Base-by-base conservation (phyloP, 116 monocot genomes). In the Papilionanthe hybrid region DNA sequence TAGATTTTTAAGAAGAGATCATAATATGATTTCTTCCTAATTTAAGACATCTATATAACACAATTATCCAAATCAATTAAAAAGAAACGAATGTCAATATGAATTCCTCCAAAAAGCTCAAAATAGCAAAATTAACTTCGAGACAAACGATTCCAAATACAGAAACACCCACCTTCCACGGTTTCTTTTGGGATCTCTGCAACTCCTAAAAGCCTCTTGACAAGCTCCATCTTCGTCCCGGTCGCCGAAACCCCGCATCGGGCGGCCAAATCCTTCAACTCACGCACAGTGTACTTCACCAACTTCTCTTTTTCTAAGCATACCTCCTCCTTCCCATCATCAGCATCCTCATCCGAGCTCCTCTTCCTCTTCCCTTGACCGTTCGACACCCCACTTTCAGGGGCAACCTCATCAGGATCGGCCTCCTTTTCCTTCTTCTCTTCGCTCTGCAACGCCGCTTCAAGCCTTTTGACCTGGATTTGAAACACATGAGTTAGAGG, bases 401-500 rank as follows among this genome's bases (percentile, higher is more conserved):
- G 8, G 0, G 5, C 44, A 55, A 19, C 57, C 19, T 42, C 44
- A 10, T 9, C 71, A 42, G 55, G n/a, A 30, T 25, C 43, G 5
- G 44, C 42, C 11, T 27, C 56, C 57, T 55, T 81, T 67, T 77
- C 78, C 60, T 53, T 79, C 77, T 71, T 84, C 82, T 74, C 78
- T 73, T 93, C 93, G 55, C 78, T 81, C 11, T 68, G 53, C 29
- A 91, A 42, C 10, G 92, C 90, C 19, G 78, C 80, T 19, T 88
- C 90, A 9, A 95, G 85, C 56, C 95, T 83, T 72, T 78, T 80
- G 29, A 89, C 93, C 93, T 93, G 74, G 7, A 41, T 72, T 60
- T 74, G 37, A 9, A 80, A 76, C 60, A 76, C 49, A 58, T 68
- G 8, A 75, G 47, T 19, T 22, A 55, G 37, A 45, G 45, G 17